Evolutionary conservation across 306 rosid species (phyloP), one percentile per base, ranked within the genome.

Genomic region (Pachyrhizus erosus): DNA sequence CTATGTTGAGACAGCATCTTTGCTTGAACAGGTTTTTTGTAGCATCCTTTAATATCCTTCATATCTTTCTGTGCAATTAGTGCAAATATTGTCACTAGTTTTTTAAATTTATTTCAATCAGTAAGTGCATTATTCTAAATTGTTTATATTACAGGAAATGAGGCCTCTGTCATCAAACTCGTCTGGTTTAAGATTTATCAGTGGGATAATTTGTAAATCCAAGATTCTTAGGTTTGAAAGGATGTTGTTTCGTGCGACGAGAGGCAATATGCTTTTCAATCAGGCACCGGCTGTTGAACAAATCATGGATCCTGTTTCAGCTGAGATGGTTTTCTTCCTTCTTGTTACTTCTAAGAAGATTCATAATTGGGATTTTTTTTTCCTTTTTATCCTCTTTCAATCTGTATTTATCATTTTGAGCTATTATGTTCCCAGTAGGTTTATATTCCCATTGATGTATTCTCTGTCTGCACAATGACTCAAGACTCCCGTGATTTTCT

Each of bases 231-330:
- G 92, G 81, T 96, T 96, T 81, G 98, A 96, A 89, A 94, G 99
- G 90, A 94, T 96, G 93, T 62, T 96, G 85, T 94, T 96, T 80
- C 99, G 99, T 81, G 94, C 99, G 70, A 96, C 99, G 27, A 92
- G 99, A 87, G 99, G 99, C 81, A 96, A 96, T 86, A 91, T 96
- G 97, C 91, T 96, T 87, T 96, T 96, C 88, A 96, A 96, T 84
- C 99, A 92, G 80, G 97, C 97, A 48, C 83, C 92, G 39, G 92
- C 92, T 55, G 98, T 90, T 82, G 97, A 90, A 64, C 88, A 86
- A 82, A 96, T 94, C 75, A 87, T 92, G 97, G 98, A 96, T 88
- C 99, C 97, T 81, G 82, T 94, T 81, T 88, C 98, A 73, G 60
- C 87, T 75, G 99, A 93, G 87, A 93, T 87, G 99, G 99, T 96